Evolutionary conservation across 139 green algal species (phyloP).

Genomic region (Chlorella sorokiniana): DNA sequence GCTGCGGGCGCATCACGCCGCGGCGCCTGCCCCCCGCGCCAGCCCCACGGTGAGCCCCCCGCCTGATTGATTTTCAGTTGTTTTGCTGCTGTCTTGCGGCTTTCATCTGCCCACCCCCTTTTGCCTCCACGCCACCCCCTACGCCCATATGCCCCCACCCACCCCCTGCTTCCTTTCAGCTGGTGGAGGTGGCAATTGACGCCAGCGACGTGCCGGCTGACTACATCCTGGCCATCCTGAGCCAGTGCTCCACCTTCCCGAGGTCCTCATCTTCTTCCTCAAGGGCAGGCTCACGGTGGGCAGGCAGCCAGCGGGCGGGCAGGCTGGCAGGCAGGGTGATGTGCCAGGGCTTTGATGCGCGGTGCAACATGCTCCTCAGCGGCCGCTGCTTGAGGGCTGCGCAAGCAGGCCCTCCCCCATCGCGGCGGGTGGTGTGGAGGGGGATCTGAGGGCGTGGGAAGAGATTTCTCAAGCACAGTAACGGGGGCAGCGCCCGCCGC

Average conservation of each 20-base stretch:
- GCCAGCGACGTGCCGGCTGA: slow-evolving; percentile 66
- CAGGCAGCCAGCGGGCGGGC: too few species aligned
- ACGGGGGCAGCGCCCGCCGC: too few species aligned
- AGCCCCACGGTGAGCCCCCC: slow-evolving; percentile 12
- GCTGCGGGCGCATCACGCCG: slow-evolving; percentile 13
- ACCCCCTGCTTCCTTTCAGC: slow-evolving; percentile 10
- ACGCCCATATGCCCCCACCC: not conserved
- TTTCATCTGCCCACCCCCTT: not conserved
- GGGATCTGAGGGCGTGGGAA: too few species aligned
- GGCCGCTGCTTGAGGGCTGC: too few species aligned
- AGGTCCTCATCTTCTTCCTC: slow-evolving; percentile 81
- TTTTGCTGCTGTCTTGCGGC: too few species aligned
- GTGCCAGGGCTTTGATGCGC: too few species aligned
- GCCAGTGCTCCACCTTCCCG: slow-evolving; percentile 31
- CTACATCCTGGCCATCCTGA: slow-evolving; percentile 71
- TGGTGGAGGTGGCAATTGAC: slow-evolving; percentile 61
- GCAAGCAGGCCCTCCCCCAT: too few species aligned
- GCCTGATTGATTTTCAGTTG: not conserved
- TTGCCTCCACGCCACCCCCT: not conserved
- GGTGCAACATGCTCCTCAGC: too few species aligned
- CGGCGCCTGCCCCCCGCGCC: slow-evolving; percentile 37
- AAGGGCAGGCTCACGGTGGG: slow-evolving; percentile 59
- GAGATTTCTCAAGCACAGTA: too few species aligned
- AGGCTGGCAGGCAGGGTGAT: too few species aligned
- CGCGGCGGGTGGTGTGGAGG: too few species aligned